These are phyloP conservation scores for Gaertneriomyces semiglobifer DNA, from an alignment of 192 early-diverging fungal genomes.

Conservation along the genomic window DNA sequence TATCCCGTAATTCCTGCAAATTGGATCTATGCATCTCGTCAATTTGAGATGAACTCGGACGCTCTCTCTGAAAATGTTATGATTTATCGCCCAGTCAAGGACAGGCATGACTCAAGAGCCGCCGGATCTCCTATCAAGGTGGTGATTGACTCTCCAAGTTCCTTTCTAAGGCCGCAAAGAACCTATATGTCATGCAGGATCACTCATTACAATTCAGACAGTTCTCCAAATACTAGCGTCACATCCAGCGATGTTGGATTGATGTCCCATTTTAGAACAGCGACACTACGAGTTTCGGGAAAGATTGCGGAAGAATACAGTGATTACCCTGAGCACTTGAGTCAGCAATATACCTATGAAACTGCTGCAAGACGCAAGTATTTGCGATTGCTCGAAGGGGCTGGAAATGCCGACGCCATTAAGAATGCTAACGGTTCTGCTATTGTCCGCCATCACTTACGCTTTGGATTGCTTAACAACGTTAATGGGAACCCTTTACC, in stretches of 20 bases:
- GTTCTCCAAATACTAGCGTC: not conserved
- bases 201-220: not conserved
- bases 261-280: not conserved
- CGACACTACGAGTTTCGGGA: not conserved
- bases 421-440: not conserved
- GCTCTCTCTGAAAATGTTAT: not conserved
- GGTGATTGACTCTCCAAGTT: not conserved
- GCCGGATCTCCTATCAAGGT: not conserved
- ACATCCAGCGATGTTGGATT: not conserved
- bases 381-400: not conserved
- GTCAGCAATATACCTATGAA: not conserved
- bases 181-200: not conserved
- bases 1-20: constrained; percentile 1
- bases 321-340: not conserved
- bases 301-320: not conserved
- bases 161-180: not conserved
- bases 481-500: not conserved
- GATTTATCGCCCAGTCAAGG: too few relatives aligned
- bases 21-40: not conserved
- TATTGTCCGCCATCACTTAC: not conserved
- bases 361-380: not conserved
- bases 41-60: too few relatives aligned
- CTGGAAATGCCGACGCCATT: not conserved
- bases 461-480: not conserved
- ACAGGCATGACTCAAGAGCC: not conserved